Conservation (phyloP, 2,329 filamentous ascomycete genomes). For the Dothiorella sarmentorum region DNA sequence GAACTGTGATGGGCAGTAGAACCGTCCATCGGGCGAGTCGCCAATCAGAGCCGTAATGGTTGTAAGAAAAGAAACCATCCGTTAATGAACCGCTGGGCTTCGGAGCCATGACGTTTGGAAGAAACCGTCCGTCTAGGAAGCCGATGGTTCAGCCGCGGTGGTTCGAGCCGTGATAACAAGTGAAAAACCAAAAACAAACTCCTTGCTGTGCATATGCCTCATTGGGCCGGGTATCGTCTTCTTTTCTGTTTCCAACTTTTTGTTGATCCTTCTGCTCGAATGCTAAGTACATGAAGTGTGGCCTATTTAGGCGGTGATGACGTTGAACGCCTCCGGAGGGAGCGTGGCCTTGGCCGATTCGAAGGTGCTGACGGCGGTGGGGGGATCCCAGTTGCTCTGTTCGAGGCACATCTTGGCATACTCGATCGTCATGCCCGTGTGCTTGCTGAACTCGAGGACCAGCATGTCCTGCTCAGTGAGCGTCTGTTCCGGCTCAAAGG, state of each 20-base stretch:
- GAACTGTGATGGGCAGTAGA: no score
- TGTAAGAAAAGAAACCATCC: no score
- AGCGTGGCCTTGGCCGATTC: conserved; percentile 63
- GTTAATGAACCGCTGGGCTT: no score
- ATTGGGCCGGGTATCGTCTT: neutral
- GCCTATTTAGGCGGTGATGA: neutral
- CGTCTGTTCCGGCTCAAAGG: conserved; percentile 45
- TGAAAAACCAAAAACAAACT: neutral
- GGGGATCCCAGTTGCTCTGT: conserved; percentile 76
- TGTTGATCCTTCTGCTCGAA: neutral
- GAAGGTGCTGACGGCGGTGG: conserved; percentile 71
- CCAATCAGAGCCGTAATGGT: no score
- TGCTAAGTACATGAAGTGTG: neutral
- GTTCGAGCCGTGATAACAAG: no score
- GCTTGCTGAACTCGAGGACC: conserved; percentile 65
- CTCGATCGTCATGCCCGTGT: conserved; percentile 74
- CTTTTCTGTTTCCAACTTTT: neutral
- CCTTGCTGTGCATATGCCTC: neutral
- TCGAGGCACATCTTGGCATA: conserved; percentile 79
- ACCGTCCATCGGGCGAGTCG: no score
- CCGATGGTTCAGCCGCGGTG: no score
- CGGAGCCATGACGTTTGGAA: no score
- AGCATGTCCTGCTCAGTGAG: conserved; percentile 59
- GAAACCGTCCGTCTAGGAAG: no score
- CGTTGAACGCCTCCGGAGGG: conserved; percentile 41